Conservation (phyloP, 106 monocot species). For the Dendrobium officinale region DNA sequence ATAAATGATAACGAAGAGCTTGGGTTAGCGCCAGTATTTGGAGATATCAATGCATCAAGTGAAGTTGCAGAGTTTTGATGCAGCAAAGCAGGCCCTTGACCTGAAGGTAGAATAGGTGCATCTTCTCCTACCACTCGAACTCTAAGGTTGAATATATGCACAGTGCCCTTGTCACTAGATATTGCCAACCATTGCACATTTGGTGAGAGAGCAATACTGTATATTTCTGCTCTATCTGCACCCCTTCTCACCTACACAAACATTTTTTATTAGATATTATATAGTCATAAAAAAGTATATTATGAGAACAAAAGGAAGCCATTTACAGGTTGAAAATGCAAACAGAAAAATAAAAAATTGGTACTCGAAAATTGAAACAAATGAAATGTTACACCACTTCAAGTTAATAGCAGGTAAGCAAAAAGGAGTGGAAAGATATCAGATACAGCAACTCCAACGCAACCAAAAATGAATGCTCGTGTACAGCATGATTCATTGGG, state of each 20-base stretch:
- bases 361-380: not conserved
- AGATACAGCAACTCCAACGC: not conserved
- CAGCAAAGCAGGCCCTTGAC: conserved; percentile 28
- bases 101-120: conserved; percentile 22
- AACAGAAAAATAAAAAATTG: not conserved
- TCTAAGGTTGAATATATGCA: conserved; percentile 82
- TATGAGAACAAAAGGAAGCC: not conserved
- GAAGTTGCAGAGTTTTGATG: conserved; percentile 78
- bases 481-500: not conserved
- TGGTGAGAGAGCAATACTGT: conserved; percentile 78
- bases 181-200: conserved; percentile 86
- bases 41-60: conserved; percentile 59
- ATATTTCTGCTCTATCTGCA: conserved; percentile 88
- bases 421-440: not conserved
- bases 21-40: conserved; percentile 53
- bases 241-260: conserved; percentile 76
- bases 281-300: not conserved
- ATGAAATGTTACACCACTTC: not conserved
- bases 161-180: conserved; percentile 91
- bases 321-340: not conserved
- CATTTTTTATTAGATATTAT: not conserved
- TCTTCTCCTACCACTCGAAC: conserved; percentile 83
- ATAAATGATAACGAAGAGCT: conserved; percentile 84
- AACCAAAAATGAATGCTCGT: not conserved
- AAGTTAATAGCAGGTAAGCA: not conserved